A percentile compares a stretch with the other conserved stretches of the same genome.
Conservation (phyloP, 1,284 basidiomycete species). For the Gastroboletus turbinatus region DNA sequence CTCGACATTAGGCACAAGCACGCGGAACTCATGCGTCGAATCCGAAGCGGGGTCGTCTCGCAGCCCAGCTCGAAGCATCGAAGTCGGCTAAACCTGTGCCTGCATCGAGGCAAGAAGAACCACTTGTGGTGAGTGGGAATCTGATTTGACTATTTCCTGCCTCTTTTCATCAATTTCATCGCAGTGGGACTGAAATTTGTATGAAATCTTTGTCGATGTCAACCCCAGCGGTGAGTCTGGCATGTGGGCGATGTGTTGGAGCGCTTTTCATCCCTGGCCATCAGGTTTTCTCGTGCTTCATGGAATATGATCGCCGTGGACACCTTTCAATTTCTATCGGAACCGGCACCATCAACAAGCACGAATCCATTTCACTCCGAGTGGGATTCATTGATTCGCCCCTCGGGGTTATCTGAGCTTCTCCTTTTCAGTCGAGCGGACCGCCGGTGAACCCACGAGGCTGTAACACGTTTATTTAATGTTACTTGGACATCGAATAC, state of each 20-base stretch:
- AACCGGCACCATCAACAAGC: constrained; percentile 30
- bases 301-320: constrained; percentile 33
- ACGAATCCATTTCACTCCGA: constrained; percentile 26
- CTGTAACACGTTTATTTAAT: constrained; percentile 38
- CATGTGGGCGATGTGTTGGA: constrained; percentile 21
- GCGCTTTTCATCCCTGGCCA: constrained; percentile 28
- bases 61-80: constrained; percentile 52
- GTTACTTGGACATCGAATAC: constrained; percentile 21
- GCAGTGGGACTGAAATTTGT: constrained; percentile 33
- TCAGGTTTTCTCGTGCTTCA: constrained; percentile 37
- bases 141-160: constrained; percentile 19
- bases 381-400: constrained; percentile 34
- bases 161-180: constrained; percentile 29
- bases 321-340: constrained; percentile 34
- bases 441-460: constrained; percentile 31
- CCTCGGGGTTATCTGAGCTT: constrained; percentile 31
- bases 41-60: constrained; percentile 64
- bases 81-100: constrained; percentile 49
- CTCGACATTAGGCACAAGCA: constrained; percentile 45
- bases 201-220: constrained; percentile 24
- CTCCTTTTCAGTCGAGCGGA: constrained; percentile 17
- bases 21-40: constrained; percentile 61
- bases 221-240: constrained; percentile 22
- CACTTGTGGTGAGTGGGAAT: constrained; percentile 56
- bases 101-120: constrained; percentile 52